Percentiles rank a stretch among this genome's conserved stretches.
Conservation (phyloP, 2,329 filamentous ascomycete species). For the Corynespora cassiicola region DNA sequence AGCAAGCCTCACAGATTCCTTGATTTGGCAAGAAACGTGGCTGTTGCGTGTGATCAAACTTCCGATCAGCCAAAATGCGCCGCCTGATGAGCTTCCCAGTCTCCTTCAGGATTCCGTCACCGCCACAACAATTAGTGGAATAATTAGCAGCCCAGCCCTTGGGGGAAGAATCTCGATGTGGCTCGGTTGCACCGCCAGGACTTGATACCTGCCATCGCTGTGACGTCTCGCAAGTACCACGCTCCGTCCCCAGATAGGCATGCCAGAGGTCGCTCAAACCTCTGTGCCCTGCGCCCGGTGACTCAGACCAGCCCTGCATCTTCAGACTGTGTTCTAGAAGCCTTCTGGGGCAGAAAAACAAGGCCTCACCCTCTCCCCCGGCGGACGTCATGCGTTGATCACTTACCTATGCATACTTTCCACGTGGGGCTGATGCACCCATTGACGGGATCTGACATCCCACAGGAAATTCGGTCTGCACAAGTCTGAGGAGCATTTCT, state of each 20-base stretch:
- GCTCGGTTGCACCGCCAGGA: slow-evolving; percentile 8
- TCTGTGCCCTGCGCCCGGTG: background rate
- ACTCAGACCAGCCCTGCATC: background rate
- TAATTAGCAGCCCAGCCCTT: slow-evolving; percentile 19
- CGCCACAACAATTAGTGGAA: slow-evolving; percentile 10
- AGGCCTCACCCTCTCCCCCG: too few species aligned
- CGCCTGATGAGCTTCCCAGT: slow-evolving; percentile 8
- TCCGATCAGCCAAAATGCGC: slow-evolving; percentile 8
- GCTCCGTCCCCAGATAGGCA: background rate
- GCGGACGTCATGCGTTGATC: too few species aligned
- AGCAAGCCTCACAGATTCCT: slow-evolving; percentile 19
- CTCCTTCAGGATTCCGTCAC: too few species aligned
- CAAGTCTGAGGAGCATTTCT: too few species aligned
- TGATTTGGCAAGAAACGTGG: slow-evolving; percentile 7
- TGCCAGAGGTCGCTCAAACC: background rate
- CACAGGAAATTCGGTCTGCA: too few species aligned
- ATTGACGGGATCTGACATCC: too few species aligned
- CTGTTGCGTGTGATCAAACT: slow-evolving; percentile 3
- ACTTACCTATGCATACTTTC: too few species aligned
- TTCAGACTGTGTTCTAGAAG: background rate
- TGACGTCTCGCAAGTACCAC: background rate
- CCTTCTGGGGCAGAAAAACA: background rate
- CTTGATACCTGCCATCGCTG: background rate
- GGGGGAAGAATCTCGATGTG: slow-evolving; percentile 30
- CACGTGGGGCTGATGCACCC: too few species aligned